Conservation (phyloP, 352 stramenopile species). For the Pythium utonaiense region DNA sequence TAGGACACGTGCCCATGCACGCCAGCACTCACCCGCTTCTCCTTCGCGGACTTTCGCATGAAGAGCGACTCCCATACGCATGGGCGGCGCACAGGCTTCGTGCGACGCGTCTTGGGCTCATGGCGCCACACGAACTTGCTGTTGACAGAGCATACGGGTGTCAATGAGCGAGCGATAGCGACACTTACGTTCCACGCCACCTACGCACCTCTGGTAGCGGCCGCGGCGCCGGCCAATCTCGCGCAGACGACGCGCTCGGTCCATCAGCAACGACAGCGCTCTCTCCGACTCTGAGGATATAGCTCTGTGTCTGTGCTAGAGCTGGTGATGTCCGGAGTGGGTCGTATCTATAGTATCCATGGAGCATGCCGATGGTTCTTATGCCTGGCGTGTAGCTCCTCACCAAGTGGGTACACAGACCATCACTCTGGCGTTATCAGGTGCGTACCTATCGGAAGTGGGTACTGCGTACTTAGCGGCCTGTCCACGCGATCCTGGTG, state of each 20-base stretch:
- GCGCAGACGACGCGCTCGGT: slow-evolving; percentile 29
- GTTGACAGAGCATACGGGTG: not conserved
- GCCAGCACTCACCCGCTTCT: slow-evolving; percentile 41
- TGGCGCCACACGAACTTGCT: slow-evolving; percentile 53
- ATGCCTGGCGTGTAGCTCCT: too few relatives aligned
- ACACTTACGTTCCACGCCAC: not conserved
- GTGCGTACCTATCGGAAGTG: not conserved
- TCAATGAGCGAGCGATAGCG: not conserved
- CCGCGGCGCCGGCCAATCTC: slow-evolving; percentile 39
- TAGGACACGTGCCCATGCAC: not conserved
- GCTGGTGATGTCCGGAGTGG: too few relatives aligned
- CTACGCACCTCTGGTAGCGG: slow-evolving; percentile 49
- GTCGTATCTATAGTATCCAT: too few relatives aligned
- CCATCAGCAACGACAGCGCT: slow-evolving; percentile 11
- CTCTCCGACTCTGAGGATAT: not conserved
- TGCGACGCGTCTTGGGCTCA: slow-evolving; percentile 43
- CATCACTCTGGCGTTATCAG: not conserved
- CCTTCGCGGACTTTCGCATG: slow-evolving; percentile 64
- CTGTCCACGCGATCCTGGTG: not conserved
- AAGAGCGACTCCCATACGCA: slow-evolving; percentile 71
- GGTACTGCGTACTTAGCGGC: not conserved
- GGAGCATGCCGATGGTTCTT: too few relatives aligned
- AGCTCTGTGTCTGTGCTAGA: not conserved
- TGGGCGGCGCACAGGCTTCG: slow-evolving; percentile 27
- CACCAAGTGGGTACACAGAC: not conserved